Evolutionary conservation across 2,329 filamentous ascomycete species (phyloP).

Genomic region (Nemania abortiva): DNA sequence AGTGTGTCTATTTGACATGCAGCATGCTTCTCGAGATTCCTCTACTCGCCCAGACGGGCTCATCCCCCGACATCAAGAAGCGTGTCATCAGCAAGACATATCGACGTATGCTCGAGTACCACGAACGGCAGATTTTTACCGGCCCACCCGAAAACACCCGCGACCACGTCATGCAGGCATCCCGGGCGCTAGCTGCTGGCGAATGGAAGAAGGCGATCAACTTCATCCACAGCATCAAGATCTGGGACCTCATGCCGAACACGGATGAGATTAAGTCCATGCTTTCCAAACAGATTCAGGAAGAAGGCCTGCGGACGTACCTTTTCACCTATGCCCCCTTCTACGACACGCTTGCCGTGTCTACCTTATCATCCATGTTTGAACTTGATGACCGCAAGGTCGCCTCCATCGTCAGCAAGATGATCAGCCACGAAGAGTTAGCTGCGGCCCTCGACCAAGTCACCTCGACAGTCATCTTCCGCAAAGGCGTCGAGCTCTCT

Average conservation of each 20-base stretch:
- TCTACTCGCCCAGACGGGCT: slow-evolving; percentile 94
- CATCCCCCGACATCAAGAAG: slow-evolving; percentile 96
- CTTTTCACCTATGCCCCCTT: slow-evolving; percentile 99
- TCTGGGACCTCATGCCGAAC: slow-evolving; percentile 97
- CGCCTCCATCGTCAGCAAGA: slow-evolving; percentile 94
- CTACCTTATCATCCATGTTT: slow-evolving; percentile 92
- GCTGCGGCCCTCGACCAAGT: slow-evolving; percentile 97
- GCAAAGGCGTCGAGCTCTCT: slow-evolving; percentile 98
- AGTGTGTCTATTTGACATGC: slow-evolving; percentile 98
- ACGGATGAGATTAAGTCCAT: slow-evolving; percentile 94
- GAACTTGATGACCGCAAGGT: slow-evolving; percentile 93
- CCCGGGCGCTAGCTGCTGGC: slow-evolving; percentile 93
- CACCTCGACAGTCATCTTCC: slow-evolving; percentile 97
- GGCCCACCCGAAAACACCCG: slow-evolving; percentile 98
- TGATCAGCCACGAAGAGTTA: slow-evolving; percentile 99
- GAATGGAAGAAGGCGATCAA: slow-evolving; percentile 98
- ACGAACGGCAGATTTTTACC: slow-evolving; percentile 99
- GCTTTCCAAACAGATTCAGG: slow-evolving; percentile 98
- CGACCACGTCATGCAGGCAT: slow-evolving; percentile 99
- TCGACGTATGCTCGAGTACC: slow-evolving; percentile 98
- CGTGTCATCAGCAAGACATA: slow-evolving; percentile 99
- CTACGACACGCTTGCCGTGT: slow-evolving; percentile 94
- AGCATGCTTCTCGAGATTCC: slow-evolving; percentile 99
- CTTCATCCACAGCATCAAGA: slow-evolving; percentile 98
- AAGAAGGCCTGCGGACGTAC: slow-evolving; percentile 97